Base-by-base conservation (phyloP, 768 basidiomycete genomes). In the Neoboletus magnificus region DNA sequence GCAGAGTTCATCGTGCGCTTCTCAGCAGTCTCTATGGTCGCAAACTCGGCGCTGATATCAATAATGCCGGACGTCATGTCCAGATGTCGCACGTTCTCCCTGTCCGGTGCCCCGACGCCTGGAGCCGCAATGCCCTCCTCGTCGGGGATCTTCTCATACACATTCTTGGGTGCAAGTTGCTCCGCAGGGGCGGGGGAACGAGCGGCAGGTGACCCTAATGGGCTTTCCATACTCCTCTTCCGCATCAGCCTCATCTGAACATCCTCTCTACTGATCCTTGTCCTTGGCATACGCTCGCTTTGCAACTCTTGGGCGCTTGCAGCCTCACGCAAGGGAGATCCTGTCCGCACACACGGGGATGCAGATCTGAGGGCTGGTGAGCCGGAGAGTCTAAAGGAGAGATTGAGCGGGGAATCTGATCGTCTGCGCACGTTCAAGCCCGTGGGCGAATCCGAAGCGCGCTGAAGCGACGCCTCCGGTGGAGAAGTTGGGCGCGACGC, bases 221-320 rank as follows among this genome's bases (percentile, higher is more conserved):
- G 72, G 58, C 80, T 80, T 45, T 81, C 75, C 42, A 69, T 63
- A 41, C 79, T 80, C 54, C 74, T 69, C 59, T 76, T 74, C 47
- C 71, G 73, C 65, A 78, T 60, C 48, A 84, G 64, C 35, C 80
- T 74, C 50, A 77, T 71, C 55, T 80, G 77, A 20, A 86, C 76
- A 46, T 80, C 79, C 50, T 82, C 82, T 29, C 77, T 76, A 50
- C 73, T 83, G 54, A 85, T 82, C 42, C 81, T 74, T 25, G 73
- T 73, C 49, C 74, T 76, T 3, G 60, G 67, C 61, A 33, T 57
- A 62, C 62, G 62, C 4, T 48, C 60, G 25, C 45, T 42, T 30
- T 61, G 58, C 20, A 62, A 41, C 6, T 66, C 66, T 42, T 65
- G 67, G 5, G 54, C 53, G 30, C 59, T 67, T n/a, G 59, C 52